Conservation (phyloP, 2,329 filamentous ascomycete species). For the Diaporthe vaccinii region DNA sequence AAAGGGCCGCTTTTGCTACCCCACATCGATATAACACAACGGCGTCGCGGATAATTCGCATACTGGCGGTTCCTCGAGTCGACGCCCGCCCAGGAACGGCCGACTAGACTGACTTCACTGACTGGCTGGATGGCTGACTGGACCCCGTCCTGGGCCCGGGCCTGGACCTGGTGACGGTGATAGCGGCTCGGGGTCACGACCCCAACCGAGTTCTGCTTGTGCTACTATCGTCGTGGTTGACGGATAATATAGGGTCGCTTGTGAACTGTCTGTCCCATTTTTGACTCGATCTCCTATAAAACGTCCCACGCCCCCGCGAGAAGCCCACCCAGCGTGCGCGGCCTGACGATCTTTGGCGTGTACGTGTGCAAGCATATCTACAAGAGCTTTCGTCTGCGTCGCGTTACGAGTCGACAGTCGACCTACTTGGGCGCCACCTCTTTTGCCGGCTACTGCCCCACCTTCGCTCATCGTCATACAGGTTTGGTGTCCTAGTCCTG, state of each 20-base stretch:
- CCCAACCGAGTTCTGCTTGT: not conserved
- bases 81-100: constrained; percentile 1
- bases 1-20: constrained; percentile 20
- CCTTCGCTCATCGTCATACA: constrained; percentile 29
- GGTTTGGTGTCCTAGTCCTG: constrained; percentile 5
- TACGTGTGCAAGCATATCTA: constrained; percentile 13
- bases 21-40: constrained; percentile 28
- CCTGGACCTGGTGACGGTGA: constrained; percentile 16
- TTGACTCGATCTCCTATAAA: constrained; percentile 17
- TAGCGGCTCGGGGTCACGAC: constrained; percentile 27
- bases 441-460: constrained; percentile 33
- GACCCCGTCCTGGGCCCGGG: not conserved
- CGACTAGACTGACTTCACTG: not conserved
- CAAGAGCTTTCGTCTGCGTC: not conserved
- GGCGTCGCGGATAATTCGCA: constrained; percentile 21
- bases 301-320: not conserved
- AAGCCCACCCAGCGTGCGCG: not conserved
- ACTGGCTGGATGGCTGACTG: constrained; percentile 9
- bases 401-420: constrained; percentile 37
- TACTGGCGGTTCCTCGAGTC: constrained; percentile 3
- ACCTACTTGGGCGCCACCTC: constrained; percentile 30
- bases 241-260: constrained; percentile 10
- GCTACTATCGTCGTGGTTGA: constrained; percentile 21
- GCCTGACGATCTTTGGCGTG: constrained; percentile 3
- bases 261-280: not conserved